Conservation (phyloP, 2,329 filamentous ascomycete species). For the Chrysoporthe deuterocubensis region DNA sequence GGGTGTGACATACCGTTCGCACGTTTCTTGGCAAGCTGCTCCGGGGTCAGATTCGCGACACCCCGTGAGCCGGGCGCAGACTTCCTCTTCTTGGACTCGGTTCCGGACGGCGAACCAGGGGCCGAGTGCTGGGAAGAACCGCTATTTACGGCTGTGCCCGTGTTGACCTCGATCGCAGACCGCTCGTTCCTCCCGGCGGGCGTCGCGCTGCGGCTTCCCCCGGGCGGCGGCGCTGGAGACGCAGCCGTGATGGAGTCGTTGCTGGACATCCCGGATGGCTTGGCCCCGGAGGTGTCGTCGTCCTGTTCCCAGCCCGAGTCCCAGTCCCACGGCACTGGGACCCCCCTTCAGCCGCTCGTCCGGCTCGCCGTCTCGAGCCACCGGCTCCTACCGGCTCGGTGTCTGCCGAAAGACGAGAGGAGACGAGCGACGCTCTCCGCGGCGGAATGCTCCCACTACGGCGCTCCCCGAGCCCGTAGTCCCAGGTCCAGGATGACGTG, state of each 20-base stretch:
- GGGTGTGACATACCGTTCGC: conserved; percentile 53
- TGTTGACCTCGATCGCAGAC: conserved; percentile 13
- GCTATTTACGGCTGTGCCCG: conserved; percentile 7
- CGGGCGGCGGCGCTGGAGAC: conserved; percentile 13
- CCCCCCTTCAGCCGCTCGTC: conserved; percentile 3
- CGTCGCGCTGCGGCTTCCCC: conserved; percentile 1
- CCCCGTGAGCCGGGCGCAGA: conserved; percentile 50
- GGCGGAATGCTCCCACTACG: neutral
- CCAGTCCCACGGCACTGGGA: conserved; percentile 20
- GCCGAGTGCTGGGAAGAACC: conserved; percentile 17
- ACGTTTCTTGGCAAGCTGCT: conserved; percentile 72
- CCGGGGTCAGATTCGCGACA: conserved; percentile 69
- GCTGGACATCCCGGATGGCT: conserved; percentile 19
- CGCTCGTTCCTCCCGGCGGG: conserved; percentile 24
- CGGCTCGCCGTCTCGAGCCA: neutral
- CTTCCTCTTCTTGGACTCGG: conserved; percentile 50
- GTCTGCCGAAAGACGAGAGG: neutral
- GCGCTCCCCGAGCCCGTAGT: neutral
- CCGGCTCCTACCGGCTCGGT: neutral
- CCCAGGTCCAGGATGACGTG: neutral
- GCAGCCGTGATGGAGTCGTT: conserved; percentile 25
- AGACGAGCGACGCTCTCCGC: neutral
- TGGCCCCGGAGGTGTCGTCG: neutral
- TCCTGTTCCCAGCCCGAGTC: conserved; percentile 18
- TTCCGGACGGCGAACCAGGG: conserved; percentile 16